Conservation (phyloP, 1,284 basidiomycete species). For the Leccinum subspadiceum region DNA sequence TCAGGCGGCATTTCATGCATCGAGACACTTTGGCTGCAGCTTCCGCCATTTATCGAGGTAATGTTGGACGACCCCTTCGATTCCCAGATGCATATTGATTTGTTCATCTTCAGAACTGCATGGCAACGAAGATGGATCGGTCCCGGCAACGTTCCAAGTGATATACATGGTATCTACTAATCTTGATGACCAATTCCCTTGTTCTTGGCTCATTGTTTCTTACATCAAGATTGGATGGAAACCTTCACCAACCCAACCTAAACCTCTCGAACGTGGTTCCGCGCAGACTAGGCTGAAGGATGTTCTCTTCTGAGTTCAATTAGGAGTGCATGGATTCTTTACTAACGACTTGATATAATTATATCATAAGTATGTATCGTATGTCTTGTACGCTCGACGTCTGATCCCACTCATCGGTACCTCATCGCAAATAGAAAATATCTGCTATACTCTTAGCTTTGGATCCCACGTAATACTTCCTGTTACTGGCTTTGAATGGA, state of each 20-base stretch:
- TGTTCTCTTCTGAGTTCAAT: constrained; percentile 48
- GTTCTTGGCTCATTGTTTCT: constrained; percentile 1
- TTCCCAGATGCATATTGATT: constrained; percentile 7
- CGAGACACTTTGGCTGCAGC: constrained; percentile 91
- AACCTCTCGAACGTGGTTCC: constrained; percentile 83
- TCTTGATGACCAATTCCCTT: background rate
- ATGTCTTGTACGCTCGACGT: background rate
- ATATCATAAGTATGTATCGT: background rate
- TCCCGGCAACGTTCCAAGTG: constrained; percentile 95
- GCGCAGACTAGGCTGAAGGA: constrained; percentile 83
- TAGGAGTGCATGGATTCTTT: background rate
- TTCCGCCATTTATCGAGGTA: constrained; percentile 91
- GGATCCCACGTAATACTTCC: background rate
- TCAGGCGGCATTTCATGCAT: constrained; percentile 66
- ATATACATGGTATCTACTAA: constrained; percentile 79
- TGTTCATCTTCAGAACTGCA: constrained; percentile 64
- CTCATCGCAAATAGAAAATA: background rate
- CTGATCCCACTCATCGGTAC: background rate
- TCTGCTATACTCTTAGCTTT: background rate
- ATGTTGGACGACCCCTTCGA: background rate
- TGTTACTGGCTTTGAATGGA: background rate
- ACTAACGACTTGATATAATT: background rate
- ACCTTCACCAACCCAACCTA: constrained; percentile 80
- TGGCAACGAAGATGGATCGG: constrained; percentile 76
- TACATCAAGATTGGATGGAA: constrained; percentile 93